These are phyloP conservation scores for Clathrus columnatus DNA, from an alignment of 768 basidiomycete genomes.

Conservation along the genomic window DNA sequence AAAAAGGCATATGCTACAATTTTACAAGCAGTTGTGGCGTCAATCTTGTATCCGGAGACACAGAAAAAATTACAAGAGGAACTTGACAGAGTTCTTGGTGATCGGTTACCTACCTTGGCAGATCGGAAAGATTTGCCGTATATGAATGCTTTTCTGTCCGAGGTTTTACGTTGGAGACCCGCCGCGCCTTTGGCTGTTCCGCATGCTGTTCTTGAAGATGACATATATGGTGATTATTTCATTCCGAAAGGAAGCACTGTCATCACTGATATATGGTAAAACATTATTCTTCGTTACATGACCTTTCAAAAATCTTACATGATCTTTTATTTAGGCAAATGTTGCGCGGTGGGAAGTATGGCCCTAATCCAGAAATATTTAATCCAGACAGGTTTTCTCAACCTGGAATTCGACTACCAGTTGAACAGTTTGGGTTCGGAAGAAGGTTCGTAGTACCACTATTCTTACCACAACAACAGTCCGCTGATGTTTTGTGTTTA, in stretches of 20 bases:
- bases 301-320: background rate
- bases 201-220: slow-evolving; percentile 15
- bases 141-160: slow-evolving; percentile 16
- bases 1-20: background rate
- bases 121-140: slow-evolving; percentile 17
- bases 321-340: background rate
- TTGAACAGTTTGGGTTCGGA: background rate
- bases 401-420: background rate
- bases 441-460: background rate
- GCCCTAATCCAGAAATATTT: background rate
- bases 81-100: slow-evolving; percentile 16
- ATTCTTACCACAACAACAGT: background rate
- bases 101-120: slow-evolving; percentile 15
- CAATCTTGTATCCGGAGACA: slow-evolving; percentile 13
- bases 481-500: background rate
- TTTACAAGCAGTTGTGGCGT: slow-evolving; percentile 10
- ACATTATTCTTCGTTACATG: background rate
- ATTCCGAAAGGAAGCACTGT: slow-evolving; percentile 13
- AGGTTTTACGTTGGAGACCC: slow-evolving; percentile 16
- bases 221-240: slow-evolving; percentile 15
- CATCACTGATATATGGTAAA: background rate
- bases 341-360: background rate
- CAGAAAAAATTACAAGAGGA: slow-evolving; percentile 14
- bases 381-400: background rate
- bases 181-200: slow-evolving; percentile 18